phyloP scores from a whole-genome alignment of 345 rosid genomes.

The Garcia nutans region DNA sequence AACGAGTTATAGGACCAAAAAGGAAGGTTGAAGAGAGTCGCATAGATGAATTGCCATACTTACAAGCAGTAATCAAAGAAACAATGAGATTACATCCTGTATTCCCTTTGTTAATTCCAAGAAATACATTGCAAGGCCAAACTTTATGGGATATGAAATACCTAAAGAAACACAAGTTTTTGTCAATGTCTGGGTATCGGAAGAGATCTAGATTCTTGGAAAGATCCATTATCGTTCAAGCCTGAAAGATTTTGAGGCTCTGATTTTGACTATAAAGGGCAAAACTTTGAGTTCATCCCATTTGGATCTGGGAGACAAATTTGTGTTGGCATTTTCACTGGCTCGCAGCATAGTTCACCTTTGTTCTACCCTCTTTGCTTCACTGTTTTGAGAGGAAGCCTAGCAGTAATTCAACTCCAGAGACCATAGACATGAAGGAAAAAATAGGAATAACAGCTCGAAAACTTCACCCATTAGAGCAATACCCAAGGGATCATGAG shows the following conservation, averaged over 20 bases:
- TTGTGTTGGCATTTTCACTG: constrained; percentile 16
- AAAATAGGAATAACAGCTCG: not conserved
- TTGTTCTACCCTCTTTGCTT: constrained; percentile 13
- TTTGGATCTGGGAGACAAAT: constrained; percentile 25
- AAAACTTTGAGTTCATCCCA: constrained; percentile 17
- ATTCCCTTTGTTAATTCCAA: constrained; percentile 8
- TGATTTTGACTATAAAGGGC: constrained; percentile 17
- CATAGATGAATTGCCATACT: constrained; percentile 11
- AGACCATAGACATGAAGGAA: constrained; percentile 5
- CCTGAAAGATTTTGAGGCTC: constrained; percentile 23
- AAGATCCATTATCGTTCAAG: constrained; percentile 19
- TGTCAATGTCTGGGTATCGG: constrained; percentile 20
- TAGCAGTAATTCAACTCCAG: not conserved
- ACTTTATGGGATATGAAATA: constrained; percentile 13
- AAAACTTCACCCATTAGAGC: constrained; percentile 14
- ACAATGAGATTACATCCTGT: constrained; percentile 10
- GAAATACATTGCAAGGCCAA: constrained; percentile 10
- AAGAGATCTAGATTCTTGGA: constrained; percentile 21
- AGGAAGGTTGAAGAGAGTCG: constrained; percentile 16
- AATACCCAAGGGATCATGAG: constrained; percentile 3
- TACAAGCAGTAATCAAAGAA: constrained; percentile 21
- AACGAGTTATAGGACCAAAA: constrained; percentile 1
- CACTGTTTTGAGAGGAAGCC: constrained; percentile 24
- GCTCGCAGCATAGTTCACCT: constrained; percentile 18
- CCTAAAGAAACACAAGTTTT: constrained; percentile 19